phyloP scores from a whole-genome alignment of 225 moss, liverwort and hornwort genomes.

The Physcomitrellopsis africana region DNA sequence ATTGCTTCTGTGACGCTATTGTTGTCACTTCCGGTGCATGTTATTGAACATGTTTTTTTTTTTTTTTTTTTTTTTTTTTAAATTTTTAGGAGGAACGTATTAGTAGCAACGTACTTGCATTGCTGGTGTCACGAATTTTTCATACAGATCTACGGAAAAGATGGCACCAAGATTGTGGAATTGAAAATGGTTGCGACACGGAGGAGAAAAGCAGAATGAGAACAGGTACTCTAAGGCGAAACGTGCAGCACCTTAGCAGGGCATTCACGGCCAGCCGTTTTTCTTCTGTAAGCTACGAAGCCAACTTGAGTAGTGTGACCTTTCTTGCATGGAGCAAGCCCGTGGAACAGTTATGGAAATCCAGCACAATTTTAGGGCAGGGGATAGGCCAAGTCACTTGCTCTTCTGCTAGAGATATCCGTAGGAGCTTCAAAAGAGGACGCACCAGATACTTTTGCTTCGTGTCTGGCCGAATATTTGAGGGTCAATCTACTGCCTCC shows the following conservation, averaged over 20 bases:
- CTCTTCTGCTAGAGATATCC: neutral
- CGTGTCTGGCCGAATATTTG: conserved; percentile 1
- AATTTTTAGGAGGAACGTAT: neutral
- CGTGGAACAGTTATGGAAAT: conserved; percentile 14
- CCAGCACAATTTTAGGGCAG: neutral
- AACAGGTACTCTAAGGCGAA: conserved; percentile 46
- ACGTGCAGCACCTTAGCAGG: conserved; percentile 41
- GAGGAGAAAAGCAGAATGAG: conserved; percentile 44
- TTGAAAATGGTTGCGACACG: conserved; percentile 52
- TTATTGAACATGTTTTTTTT: neutral
- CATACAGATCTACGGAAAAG: too few species aligned
- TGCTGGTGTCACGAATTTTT: neutral
- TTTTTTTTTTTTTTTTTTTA: neutral
- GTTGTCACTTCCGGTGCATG: neutral
- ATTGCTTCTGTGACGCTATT: neutral
- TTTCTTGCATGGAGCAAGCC: conserved; percentile 25
- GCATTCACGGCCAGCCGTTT: conserved; percentile 34
- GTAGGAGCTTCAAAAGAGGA: neutral
- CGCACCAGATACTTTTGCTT: conserved; percentile 14
- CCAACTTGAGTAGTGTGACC: conserved; percentile 10
- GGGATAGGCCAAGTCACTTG: neutral
- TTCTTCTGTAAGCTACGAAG: conserved; percentile 28
- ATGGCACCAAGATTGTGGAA: neutral
- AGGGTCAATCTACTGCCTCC: conserved; percentile 7
- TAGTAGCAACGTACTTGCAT: neutral